Evolutionary conservation across 164 flowering plant species (phyloP).

Genomic region (Houttuynia cordata): DNA sequence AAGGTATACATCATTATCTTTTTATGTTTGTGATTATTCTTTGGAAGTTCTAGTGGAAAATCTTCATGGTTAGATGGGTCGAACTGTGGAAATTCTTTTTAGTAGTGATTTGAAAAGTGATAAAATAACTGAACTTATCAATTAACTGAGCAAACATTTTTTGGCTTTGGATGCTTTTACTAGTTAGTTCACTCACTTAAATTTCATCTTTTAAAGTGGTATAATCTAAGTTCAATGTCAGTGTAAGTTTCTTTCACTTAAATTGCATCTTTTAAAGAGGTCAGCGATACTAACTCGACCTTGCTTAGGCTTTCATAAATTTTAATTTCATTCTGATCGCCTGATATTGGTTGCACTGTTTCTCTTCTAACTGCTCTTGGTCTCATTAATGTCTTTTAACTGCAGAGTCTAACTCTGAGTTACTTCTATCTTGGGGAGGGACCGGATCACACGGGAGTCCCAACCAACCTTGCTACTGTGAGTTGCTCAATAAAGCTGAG

Average conservation of each 20-base stretch:
- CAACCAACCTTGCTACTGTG: conserved; percentile 68
- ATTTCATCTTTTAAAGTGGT: too few species aligned
- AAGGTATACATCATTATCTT: conserved; percentile 23
- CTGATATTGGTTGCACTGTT: background rate
- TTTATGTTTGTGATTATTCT: background rate
- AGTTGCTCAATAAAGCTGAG: conserved; percentile 62
- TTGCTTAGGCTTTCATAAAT: too few species aligned
- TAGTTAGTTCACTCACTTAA: background rate
- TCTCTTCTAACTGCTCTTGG: background rate
- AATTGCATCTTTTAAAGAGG: too few species aligned
- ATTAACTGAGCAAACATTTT: background rate
- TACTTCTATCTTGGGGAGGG: conserved; percentile 62
- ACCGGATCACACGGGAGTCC: conserved; percentile 72
- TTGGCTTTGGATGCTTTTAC: background rate
- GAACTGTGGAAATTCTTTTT: too few species aligned
- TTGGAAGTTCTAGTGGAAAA: too few species aligned
- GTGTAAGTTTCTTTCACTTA: too few species aligned
- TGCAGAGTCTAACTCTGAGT: conserved; percentile 63
- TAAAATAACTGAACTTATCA: background rate
- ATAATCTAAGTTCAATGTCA: too few species aligned
- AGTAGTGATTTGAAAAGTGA: too few species aligned
- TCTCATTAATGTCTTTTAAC: conserved; percentile 1
- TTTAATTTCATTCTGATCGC: background rate
- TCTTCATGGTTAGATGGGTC: background rate
- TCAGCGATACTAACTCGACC: too few species aligned